Conservation (phyloP, 2,329 filamentous ascomycete species). For the Mycocentrospora acerina region DNA sequence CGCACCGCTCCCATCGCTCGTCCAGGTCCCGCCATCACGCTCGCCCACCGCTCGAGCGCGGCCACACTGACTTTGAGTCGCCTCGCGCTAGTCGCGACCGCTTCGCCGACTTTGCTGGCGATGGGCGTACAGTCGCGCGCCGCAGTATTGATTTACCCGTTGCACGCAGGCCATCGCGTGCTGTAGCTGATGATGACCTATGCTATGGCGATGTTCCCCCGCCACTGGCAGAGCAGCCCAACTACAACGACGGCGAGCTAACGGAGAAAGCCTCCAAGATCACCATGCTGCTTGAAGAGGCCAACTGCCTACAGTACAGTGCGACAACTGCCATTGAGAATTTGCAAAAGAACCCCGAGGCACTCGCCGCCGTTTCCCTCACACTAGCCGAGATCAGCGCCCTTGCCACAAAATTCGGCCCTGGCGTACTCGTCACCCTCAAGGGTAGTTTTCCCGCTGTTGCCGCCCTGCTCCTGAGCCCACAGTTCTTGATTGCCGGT, state of each 20-base stretch:
- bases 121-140: slow-evolving; percentile 38
- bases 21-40: slow-evolving; percentile 13
- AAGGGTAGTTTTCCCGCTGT: slow-evolving; percentile 83
- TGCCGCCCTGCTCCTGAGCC: slow-evolving; percentile 81
- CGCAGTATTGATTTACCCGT: slow-evolving; percentile 44
- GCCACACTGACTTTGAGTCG: slow-evolving; percentile 47
- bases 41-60: slow-evolving; percentile 45
- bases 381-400: slow-evolving; percentile 89
- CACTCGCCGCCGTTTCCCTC: slow-evolving; percentile 89
- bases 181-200: slow-evolving; percentile 79
- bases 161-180: slow-evolving; percentile 26
- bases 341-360: slow-evolving; percentile 80
- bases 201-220: slow-evolving; percentile 84
- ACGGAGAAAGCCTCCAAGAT: slow-evolving; percentile 71
- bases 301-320: slow-evolving; percentile 83
- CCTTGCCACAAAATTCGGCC: slow-evolving; percentile 79
- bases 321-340: slow-evolving; percentile 80
- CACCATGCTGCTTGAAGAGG: slow-evolving; percentile 78
- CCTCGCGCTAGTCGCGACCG: slow-evolving; percentile 26
- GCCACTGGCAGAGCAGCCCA: slow-evolving; percentile 55
- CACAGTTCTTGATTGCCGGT: slow-evolving; percentile 91
- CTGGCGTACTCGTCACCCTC: slow-evolving; percentile 71
- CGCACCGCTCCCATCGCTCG: slow-evolving; percentile 29
- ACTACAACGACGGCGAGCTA: slow-evolving; percentile 59
- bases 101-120: slow-evolving; percentile 34